These are phyloP conservation scores for Paecilomyces niveus DNA, from an alignment of 2,329 filamentous ascomycete genomes.

Conservation along the genomic window DNA sequence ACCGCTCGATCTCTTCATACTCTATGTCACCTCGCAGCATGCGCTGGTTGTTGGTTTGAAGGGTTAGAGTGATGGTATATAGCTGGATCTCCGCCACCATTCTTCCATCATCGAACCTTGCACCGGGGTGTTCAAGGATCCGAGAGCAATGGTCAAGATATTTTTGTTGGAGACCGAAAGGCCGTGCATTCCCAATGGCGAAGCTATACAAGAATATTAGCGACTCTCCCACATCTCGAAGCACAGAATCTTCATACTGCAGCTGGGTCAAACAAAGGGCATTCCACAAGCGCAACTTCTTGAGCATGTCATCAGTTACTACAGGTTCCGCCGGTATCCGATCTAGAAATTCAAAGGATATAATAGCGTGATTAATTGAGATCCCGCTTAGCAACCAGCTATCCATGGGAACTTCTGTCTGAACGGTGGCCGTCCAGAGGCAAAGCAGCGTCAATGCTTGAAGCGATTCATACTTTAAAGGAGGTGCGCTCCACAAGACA, in stretches of 20 bases:
- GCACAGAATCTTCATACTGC: constrained; percentile 16
- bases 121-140: constrained; percentile 1
- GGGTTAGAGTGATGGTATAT: background rate
- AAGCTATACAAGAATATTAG: background rate
- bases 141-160: constrained; percentile 3
- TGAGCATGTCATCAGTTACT: constrained; percentile 21
- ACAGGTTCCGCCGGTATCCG: constrained; percentile 13
- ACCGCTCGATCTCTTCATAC: constrained; percentile 1
- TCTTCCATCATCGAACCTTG: constrained; percentile 1
- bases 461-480: constrained; percentile 22
- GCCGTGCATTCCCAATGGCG: constrained; percentile 1
- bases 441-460: constrained; percentile 25
- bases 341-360: constrained; percentile 15
- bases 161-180: constrained; percentile 2
- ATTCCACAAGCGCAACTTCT: constrained; percentile 27
- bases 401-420: constrained; percentile 27
- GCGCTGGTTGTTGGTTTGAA: constrained; percentile 1
- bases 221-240: background rate
- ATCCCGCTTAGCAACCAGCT: constrained; percentile 30
- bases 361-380: constrained; percentile 26
- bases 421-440: constrained; percentile 23
- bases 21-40: constrained; percentile 1
- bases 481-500: constrained; percentile 21
- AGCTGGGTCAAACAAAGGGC: constrained; percentile 25
- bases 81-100: constrained; percentile 3